Percentiles rank a stretch among this genome's conserved stretches.
Evolutionary conservation across 257 asterid genomes (phyloP).

Genomic region (Plantago ovata): DNA sequence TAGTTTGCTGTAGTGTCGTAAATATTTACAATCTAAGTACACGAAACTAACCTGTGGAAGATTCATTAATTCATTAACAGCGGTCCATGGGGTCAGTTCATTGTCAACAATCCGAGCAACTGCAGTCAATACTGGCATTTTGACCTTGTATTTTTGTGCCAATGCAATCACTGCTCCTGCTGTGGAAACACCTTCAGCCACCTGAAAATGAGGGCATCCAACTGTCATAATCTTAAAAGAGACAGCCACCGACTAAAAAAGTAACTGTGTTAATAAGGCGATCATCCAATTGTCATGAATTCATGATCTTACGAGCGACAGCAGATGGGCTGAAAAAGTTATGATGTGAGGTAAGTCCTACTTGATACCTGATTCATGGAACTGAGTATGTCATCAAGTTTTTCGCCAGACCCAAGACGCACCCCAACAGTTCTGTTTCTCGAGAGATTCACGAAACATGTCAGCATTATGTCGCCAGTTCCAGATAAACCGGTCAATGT

Average conservation of each 20-base stretch:
- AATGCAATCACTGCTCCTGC: constrained; percentile 93
- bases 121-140: constrained; percentile 90
- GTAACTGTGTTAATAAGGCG: too few species aligned
- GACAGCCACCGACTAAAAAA: not conserved
- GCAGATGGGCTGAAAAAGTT: too few species aligned
- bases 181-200: constrained; percentile 89
- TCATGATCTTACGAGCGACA: too few species aligned
- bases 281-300: too few species aligned
- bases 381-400: constrained; percentile 73
- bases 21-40: too few species aligned
- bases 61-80: constrained; percentile 83
- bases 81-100: constrained; percentile 81
- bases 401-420: constrained; percentile 96
- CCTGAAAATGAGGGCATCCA: constrained; percentile 34
- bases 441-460: constrained; percentile 89
- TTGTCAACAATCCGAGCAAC: constrained; percentile 84
- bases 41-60: constrained; percentile 76
- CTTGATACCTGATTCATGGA: constrained; percentile 74
- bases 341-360: not conserved
- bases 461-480: constrained; percentile 92
- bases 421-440: constrained; percentile 93
- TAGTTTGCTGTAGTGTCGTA: not conserved
- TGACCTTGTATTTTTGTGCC: constrained; percentile 84
- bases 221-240: constrained; percentile 2
- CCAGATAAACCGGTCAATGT: constrained; percentile 88